phyloP scores from a whole-genome alignment of 345 rosid species.

The Acer negundo region DNA sequence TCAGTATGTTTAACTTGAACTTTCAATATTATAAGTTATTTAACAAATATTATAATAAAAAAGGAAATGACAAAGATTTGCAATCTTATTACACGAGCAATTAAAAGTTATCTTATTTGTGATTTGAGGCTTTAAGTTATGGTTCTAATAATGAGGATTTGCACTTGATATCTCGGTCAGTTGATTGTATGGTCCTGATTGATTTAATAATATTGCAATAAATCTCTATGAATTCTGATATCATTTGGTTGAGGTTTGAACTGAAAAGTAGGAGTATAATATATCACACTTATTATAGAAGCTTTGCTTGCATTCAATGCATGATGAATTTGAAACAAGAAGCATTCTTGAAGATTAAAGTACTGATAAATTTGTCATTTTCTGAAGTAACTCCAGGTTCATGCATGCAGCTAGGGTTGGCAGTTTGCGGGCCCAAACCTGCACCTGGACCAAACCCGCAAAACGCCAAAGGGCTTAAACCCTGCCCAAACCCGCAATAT shows the following conservation, averaged over 20 bases:
- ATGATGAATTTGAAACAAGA: not conserved
- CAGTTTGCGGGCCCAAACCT: too few species aligned
- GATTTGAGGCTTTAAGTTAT: not conserved
- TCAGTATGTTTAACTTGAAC: not conserved
- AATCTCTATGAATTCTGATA: not conserved
- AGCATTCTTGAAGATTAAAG: not conserved
- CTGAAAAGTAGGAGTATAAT: not conserved
- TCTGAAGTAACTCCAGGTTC: not conserved
- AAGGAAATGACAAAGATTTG: not conserved
- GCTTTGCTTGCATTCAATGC: not conserved
- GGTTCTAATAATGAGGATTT: not conserved
- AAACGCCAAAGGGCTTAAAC: too few species aligned
- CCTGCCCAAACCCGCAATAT: too few species aligned
- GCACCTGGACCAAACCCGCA: too few species aligned
- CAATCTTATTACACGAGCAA: not conserved
- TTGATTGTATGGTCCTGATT: not conserved
- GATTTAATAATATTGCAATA: not conserved
- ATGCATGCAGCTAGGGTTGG: too few species aligned
- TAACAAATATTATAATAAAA: not conserved
- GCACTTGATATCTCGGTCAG: not conserved
- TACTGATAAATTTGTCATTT: not conserved
- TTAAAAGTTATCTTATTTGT: not conserved
- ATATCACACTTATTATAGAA: not conserved
- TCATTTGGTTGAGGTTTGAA: constrained; percentile 7
- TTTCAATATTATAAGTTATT: not conserved